Base-by-base conservation (phyloP, 108 stramenopile genomes). In the Cyclotella cryptica region DNA sequence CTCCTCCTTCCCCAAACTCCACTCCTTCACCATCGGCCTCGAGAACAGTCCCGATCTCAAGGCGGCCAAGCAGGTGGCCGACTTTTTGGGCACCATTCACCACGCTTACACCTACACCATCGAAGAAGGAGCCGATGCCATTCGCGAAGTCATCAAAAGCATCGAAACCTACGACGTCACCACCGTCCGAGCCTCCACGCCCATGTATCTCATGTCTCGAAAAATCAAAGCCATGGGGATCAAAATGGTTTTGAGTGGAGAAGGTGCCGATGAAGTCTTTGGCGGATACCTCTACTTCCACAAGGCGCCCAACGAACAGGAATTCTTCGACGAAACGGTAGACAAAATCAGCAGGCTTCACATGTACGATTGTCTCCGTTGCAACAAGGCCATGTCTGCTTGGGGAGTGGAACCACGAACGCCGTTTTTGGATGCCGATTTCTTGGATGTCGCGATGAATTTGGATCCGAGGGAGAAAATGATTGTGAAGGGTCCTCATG, bases 201-300 rank as follows among this genome's bases (percentile, higher is more conserved):
- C 98, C 29, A 99, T 98, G 98, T 98, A 97, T 79, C 87, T 99
- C 67, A 98, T 99, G 98, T 67, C 90, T 3, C 85, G 98, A 29
- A 99, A 99, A 88, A 99, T 99, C 87, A 98, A 98, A 87, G 98
- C 98, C 66, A 98, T 98, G 97, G 98, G 98, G n/a, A 97, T 99
- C 66, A 99, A 99, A 81, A 98, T 99, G 98, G 98, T 99, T n/a
- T 83, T 99, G 52, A 89, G 88, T 55, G 98, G 98, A 17, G 98
- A 99, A 83, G 98, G 98, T 47, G 98, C 98, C 29, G 98, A 99
- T 77, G 98, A 99, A 80, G 94, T 98, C 29, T 97, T 98, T 68
- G 98, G 98, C 13, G 98, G 98, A 14, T 99, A 99, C 88, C 93
- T 99, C 44, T 99, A 99, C 92, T 99, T 98, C 93, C 97, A 99